A percentile compares a stretch with the other conserved stretches of the same genome.
Conservation (phyloP, 2,329 filamentous ascomycete genomes). For the Tolypocladium ophioglossoides region DNA sequence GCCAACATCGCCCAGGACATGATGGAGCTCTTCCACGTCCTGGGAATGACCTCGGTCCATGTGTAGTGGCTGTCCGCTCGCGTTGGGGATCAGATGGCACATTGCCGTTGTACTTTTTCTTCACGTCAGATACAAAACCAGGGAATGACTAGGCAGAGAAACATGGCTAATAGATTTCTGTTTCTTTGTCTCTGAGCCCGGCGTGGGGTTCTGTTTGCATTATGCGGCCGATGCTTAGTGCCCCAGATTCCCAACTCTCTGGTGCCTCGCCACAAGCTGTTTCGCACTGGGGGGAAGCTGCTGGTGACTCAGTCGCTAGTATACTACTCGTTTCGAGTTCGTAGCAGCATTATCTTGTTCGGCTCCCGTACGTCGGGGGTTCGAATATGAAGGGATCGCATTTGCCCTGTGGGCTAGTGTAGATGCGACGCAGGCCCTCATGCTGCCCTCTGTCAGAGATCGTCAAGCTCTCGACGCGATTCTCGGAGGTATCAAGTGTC, state of each 20-base stretch:
- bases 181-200: neutral
- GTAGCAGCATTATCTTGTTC: neutral
- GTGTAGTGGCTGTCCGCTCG: neutral
- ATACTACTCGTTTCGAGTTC: too few species aligned
- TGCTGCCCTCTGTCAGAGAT: neutral
- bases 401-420: neutral
- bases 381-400: neutral
- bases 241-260: neutral
- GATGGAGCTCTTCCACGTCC: neutral
- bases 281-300: too few species aligned
- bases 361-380: neutral
- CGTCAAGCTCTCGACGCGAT: neutral
- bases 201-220: neutral
- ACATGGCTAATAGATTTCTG: neutral
- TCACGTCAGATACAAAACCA: neutral
- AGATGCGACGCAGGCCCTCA: neutral
- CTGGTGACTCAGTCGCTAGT: neutral
- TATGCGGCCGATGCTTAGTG: neutral
- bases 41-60: neutral
- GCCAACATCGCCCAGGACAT: constrained; percentile 2
- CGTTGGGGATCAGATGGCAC: neutral
- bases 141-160: neutral
- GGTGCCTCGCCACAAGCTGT: neutral
- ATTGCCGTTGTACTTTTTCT: neutral
- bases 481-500: neutral